Evolutionary conservation across 129 eudicot species (phyloP).

Genomic region (sunflower (Helianthus annuus)): DNA sequence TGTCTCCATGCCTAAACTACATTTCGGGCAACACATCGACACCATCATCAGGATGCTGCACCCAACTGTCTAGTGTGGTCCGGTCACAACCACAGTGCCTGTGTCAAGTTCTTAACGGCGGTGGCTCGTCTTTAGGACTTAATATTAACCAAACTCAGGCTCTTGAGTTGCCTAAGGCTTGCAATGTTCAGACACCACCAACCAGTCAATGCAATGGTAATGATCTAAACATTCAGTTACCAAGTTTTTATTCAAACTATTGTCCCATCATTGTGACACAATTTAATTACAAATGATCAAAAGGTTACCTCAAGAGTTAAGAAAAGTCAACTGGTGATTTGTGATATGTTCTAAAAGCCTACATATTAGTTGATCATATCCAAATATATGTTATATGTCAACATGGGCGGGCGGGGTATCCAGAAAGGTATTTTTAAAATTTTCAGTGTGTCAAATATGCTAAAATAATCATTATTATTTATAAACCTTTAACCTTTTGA

Average conservation of each 20-base stretch:
- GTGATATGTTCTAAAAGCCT: not conserved
- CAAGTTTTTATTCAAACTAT: not conserved
- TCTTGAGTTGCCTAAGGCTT: slow-evolving; percentile 51
- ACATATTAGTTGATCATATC: not conserved
- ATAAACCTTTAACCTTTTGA: not conserved
- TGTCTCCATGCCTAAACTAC: slow-evolving; percentile 48
- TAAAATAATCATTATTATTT: not conserved
- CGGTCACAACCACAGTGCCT: slow-evolving; percentile 60
- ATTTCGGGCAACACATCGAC: slow-evolving; percentile 41
- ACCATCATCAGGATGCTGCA: slow-evolving; percentile 46
- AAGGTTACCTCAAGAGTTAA: not conserved
- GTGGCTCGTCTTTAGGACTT: slow-evolving; percentile 44
- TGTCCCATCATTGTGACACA: not conserved
- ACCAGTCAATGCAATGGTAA: slow-evolving; percentile 60
- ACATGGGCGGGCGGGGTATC: not conserved
- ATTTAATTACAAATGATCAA: not conserved
- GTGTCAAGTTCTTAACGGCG: slow-evolving; percentile 51
- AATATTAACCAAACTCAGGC: slow-evolving; percentile 60
- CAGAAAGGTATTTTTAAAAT: no score
- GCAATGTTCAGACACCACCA: slow-evolving; percentile 70
- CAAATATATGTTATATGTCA: not conserved
- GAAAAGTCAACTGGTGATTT: not conserved
- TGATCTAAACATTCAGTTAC: not conserved
- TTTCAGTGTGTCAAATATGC: not conserved
- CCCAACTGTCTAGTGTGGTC: slow-evolving; percentile 42